Evolutionary conservation across 2,329 filamentous ascomycete species (phyloP), one percentile per base, ranked within the genome.

Genomic region (Cladosporium austrohemisphaericum): DNA sequence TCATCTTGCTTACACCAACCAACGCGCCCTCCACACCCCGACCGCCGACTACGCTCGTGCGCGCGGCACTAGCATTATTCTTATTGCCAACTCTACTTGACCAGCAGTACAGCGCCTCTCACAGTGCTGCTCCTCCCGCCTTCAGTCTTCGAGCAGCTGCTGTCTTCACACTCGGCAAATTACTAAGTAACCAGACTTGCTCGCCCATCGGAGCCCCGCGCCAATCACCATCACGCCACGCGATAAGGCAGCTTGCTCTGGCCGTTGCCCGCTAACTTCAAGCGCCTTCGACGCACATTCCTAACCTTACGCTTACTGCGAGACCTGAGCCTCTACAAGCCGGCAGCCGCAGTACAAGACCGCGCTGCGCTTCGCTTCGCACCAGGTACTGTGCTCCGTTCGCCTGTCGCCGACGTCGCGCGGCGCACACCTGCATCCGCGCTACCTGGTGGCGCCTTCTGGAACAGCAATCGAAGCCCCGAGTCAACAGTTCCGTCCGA

Each of bases 191-290:
- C n/a, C n/a, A n/a, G n/a, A n/a, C n/a, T 11, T 28, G 25, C 25
- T 11, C 25, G 25, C 25, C 25, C 25, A n/a, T 19, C 11, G 5
- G n/a, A 22, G 32, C 40, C 40, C 40, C 40, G 40, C 40, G 9
- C 26, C 25, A n/a, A n/a, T n/a, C n/a, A n/a, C 25, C 18, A 47
- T 47, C 44, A 47, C 25, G 33, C 44, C 44, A 47, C 33, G 19
- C 44, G 44, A 47, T 47, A 47, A 47, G 33, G 18, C 41, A 43
- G 26, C 13, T 32, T 29, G 18, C 41, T n/a, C n/a, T n/a, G n/a
- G n/a, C n/a, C n/a, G n/a, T n/a, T n/a, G 29, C 28, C 41, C 41
- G 41, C 43, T 37, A 38, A 47, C 25, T 28, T 23, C 20, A 41
- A 25, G 20, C 41, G 16, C 22, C n/a, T n/a, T 13, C 13, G 18